Evolutionary conservation across 106 monocot genomes (phyloP), one percentile per base, ranked within the genome.

Genomic region (Dendrobium officinale): DNA sequence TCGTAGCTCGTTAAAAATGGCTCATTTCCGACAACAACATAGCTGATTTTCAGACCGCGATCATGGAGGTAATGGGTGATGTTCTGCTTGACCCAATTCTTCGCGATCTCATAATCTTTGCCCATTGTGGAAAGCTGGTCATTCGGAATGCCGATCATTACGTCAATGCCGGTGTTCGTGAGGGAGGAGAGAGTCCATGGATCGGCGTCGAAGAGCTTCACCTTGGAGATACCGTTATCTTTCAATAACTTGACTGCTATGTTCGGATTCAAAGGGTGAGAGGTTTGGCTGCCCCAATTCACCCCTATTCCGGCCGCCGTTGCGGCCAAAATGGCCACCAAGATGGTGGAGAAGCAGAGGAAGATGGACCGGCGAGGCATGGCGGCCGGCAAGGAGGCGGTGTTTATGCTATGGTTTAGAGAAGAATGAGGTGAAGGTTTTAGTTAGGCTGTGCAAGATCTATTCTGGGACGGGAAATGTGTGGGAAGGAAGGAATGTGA

Each of bases 181-280:
- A 95, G 86, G 40, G 92, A 83, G 55, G 56, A 48, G 77, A 95
- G 78, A n/a, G 92, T 90, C 90, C 88, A 90, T 0, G 75, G 20
- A 80, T 95, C 92, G 1, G 90, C 92, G 75, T 95, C 94, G 82
- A 95, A 95, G 49, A 94, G 86, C 84, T 93, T 93, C 44, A 91
- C 89, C 77, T 91, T 89, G 6, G 31, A 41, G 75, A 93, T 93
- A 18, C 82, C 82, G 59, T 94, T 94, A 70, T 64, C 94, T 77
- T 90, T 85, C 17, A 94, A 68, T 86, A 94, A 88, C 45, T 72
- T 79, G 7, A 94, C 89, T 19, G 92, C 86, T 15, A 80, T 85
- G 48, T 73, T 6, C 0, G 94, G 91, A 0, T 75, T 67, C 24
- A 94, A 45, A 20, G 86, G 91, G 77, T 91, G 89, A 20, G 94